Percentiles rank a stretch among this genome's conserved stretches.
These are phyloP conservation scores for Postia placenta DNA, from an alignment of 768 basidiomycete genomes.

Conservation along the genomic window DNA sequence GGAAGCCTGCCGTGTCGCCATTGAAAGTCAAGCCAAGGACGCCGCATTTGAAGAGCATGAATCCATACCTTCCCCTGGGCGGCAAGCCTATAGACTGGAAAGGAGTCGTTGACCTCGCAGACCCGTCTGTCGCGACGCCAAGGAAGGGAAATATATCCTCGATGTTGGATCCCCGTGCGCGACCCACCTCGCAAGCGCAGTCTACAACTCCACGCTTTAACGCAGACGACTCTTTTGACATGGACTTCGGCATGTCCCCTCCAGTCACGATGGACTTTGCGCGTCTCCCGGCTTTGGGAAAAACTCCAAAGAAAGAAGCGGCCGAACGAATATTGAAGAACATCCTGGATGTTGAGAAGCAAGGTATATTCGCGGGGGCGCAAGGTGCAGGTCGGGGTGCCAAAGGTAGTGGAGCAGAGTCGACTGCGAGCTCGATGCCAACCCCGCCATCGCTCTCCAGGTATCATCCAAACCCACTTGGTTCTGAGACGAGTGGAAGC, in stretches of 20 bases:
- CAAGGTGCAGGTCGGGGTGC: constrained; percentile 4
- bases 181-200: constrained; percentile 3
- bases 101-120: constrained; percentile 68
- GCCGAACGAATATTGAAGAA: constrained; percentile 63
- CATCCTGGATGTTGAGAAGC: constrained; percentile 35
- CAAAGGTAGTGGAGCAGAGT: constrained; percentile 29
- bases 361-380: constrained; percentile 7
- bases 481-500: constrained; percentile 33
- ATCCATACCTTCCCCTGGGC: constrained; percentile 55
- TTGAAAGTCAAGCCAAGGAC: constrained; percentile 54
- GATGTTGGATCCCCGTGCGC: constrained; percentile 7
- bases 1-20: constrained; percentile 35
- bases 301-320: constrained; percentile 70
- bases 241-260: constrained; percentile 40
- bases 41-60: constrained; percentile 46
- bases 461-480: constrained; percentile 44
- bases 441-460: constrained; percentile 67
- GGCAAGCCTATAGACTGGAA: constrained; percentile 53
- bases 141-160: constrained; percentile 23
- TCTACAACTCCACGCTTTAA: constrained; percentile 8
- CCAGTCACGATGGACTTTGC: constrained; percentile 51
- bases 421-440: constrained; percentile 63
- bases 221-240: constrained; percentile 31
- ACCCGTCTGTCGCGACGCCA: constrained; percentile 45
- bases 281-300: constrained; percentile 37